Conservation (phyloP, 306 rosid species). For the Ormosia emarginata region DNA sequence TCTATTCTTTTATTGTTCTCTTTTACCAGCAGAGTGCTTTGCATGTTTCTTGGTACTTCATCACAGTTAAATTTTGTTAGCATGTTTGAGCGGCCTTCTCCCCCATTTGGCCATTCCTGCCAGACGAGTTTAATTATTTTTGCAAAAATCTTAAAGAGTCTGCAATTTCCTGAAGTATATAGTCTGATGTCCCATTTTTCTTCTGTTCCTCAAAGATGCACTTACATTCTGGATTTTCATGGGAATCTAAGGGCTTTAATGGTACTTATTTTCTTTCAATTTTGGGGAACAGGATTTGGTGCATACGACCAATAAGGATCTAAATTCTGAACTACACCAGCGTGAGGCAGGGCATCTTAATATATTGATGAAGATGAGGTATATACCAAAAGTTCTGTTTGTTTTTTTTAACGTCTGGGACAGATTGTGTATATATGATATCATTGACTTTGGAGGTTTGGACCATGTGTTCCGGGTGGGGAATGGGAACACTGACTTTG, state of each 20-base stretch:
- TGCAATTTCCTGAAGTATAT: neutral
- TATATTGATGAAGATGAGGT: conserved; percentile 76
- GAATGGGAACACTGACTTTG: neutral
- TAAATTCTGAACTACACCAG: conserved; percentile 33
- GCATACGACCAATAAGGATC: conserved; percentile 35
- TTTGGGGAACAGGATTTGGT: conserved; percentile 59
- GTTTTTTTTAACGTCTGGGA: conserved; percentile 14
- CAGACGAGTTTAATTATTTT: neutral
- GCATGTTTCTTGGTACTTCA: conserved; percentile 19
- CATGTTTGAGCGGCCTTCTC: neutral
- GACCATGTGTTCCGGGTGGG: neutral
- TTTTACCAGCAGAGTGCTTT: neutral
- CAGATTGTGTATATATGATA: neutral
- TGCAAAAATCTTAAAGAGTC: neutral
- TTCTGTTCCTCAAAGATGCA: conserved; percentile 26
- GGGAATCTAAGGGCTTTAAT: conserved; percentile 7
- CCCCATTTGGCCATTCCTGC: too few species aligned
- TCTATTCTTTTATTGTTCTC: neutral
- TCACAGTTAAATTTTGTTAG: neutral
- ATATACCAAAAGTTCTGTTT: conserved; percentile 10
- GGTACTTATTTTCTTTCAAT: conserved; percentile 23
- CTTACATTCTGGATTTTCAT: conserved; percentile 19
- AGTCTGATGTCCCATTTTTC: neutral
- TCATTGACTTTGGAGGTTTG: conserved; percentile 12
- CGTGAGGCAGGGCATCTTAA: conserved; percentile 55